Conservation (phyloP, 1,284 basidiomycete species). For the Malassezia globosa region DNA sequence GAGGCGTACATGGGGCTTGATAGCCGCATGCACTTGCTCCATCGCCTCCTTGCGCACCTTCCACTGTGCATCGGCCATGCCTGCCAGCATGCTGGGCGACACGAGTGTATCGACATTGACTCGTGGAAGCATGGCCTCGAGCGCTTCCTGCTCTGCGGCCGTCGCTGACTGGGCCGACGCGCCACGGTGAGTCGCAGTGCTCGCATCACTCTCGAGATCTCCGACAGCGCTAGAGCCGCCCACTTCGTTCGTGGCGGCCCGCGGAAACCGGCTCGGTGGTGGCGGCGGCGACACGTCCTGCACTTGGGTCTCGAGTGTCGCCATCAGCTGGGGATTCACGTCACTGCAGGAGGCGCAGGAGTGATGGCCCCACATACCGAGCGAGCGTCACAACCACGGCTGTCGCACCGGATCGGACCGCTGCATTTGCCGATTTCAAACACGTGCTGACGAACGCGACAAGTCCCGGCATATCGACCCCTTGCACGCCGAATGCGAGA, state of each 20-base stretch:
- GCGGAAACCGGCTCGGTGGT: slow-evolving; percentile 57
- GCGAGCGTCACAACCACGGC: slow-evolving; percentile 83
- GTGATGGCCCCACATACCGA: slow-evolving; percentile 72
- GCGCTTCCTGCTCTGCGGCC: slow-evolving; percentile 27
- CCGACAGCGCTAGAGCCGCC: slow-evolving; percentile 15
- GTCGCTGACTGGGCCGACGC: slow-evolving; percentile 11
- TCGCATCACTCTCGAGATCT: slow-evolving; percentile 7
- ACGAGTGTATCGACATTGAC: slow-evolving; percentile 82
- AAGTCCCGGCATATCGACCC: slow-evolving; percentile 68
- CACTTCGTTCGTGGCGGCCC: background rate
- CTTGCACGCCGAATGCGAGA: slow-evolving; percentile 82
- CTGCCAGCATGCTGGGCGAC: slow-evolving; percentile 72
- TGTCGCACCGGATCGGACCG: slow-evolving; percentile 88
- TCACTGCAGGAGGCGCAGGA: slow-evolving; percentile 87
- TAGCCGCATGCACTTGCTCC: slow-evolving; percentile 66
- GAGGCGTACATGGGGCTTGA: slow-evolving; percentile 82
- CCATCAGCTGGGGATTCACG: slow-evolving; percentile 68
- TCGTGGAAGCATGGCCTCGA: slow-evolving; percentile 83
- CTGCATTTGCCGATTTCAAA: slow-evolving; percentile 84
- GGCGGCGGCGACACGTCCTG: slow-evolving; percentile 55
- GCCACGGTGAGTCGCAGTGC: slow-evolving; percentile 16
- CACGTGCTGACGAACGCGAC: slow-evolving; percentile 82
- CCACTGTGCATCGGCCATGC: slow-evolving; percentile 79
- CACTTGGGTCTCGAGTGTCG: slow-evolving; percentile 59
- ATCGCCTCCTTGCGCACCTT: slow-evolving; percentile 92